Conservation (phyloP, 352 stramenopile species). For the Thraustochytrium striatum region DNA sequence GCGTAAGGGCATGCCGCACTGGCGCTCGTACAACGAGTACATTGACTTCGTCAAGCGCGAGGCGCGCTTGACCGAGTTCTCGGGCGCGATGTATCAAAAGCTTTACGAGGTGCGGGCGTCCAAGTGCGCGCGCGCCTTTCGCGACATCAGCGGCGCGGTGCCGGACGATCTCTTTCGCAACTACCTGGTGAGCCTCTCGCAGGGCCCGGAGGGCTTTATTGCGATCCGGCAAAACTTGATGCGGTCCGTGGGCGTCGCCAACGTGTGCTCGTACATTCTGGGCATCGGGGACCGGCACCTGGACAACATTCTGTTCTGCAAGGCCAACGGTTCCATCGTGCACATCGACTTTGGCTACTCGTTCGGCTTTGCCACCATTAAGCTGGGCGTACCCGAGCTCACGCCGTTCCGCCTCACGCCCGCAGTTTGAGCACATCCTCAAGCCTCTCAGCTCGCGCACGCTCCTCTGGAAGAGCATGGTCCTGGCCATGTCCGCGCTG, state of each 20-base stretch:
- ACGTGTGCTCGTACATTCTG: constrained; percentile 74
- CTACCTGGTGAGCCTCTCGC: constrained; percentile 67
- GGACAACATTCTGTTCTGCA: constrained; percentile 81
- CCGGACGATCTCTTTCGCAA: constrained; percentile 69
- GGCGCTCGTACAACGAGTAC: too few species aligned
- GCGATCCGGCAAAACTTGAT: constrained; percentile 73
- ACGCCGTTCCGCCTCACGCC: constrained; percentile 80
- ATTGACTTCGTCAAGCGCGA: too few species aligned
- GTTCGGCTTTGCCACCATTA: constrained; percentile 73
- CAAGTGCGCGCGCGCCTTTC: not conserved
- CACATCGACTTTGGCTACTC: constrained; percentile 85
- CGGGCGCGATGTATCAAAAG: not conserved
- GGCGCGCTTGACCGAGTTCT: not conserved
- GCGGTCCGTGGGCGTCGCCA: constrained; percentile 74
- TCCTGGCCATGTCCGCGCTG: constrained; percentile 71
- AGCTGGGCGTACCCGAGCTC: constrained; percentile 76
- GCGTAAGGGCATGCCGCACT: too few species aligned
- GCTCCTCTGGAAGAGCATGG: constrained; percentile 65
- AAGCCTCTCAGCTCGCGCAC: constrained; percentile 54
- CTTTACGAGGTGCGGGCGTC: not conserved
- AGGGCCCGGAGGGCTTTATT: constrained; percentile 73
- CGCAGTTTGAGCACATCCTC: constrained; percentile 54
- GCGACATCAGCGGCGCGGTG: constrained; percentile 56
- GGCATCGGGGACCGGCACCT: constrained; percentile 83
- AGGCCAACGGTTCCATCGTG: constrained; percentile 63